These are phyloP conservation scores for Citrullus amarus DNA, from an alignment of 306 rosid species.

Conservation along the genomic window DNA sequence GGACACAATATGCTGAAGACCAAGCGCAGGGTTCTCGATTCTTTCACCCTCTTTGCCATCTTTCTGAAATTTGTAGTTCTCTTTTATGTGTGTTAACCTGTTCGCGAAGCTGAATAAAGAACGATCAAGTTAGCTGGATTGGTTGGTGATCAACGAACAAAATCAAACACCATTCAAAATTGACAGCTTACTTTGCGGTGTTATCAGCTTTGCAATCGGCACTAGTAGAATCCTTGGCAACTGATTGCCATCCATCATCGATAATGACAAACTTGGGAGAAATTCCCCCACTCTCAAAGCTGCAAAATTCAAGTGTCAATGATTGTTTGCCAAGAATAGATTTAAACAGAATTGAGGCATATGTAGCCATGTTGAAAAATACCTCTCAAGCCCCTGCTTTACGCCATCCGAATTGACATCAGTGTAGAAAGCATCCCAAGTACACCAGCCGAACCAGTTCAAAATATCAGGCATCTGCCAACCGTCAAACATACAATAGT, in stretches of 20 bases:
- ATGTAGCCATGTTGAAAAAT: not conserved
- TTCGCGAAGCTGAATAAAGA: slow-evolving; percentile 54
- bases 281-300: slow-evolving; percentile 65
- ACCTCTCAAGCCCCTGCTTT: slow-evolving; percentile 73
- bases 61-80: slow-evolving; percentile 80
- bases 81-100: slow-evolving; percentile 61
- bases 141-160: not conserved
- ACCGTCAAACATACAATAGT: not conserved
- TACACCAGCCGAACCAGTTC: slow-evolving; percentile 98
- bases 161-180: not conserved
- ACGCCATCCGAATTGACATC: slow-evolving; percentile 65
- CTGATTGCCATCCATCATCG: slow-evolving; percentile 90
- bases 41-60: slow-evolving; percentile 62
- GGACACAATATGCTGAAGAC: slow-evolving; percentile 47
- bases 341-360: not conserved
- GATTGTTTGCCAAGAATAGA: not conserved
- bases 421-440: slow-evolving; percentile 99
- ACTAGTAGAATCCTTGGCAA: slow-evolving; percentile 39
- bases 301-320: slow-evolving; percentile 16
- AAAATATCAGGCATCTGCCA: slow-evolving; percentile 84
- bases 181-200: slow-evolving; percentile 50
- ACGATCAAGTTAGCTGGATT: not conserved
- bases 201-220: slow-evolving; percentile 34
- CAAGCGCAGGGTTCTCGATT: slow-evolving; percentile 54
- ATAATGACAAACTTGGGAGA: slow-evolving; percentile 76